These are phyloP conservation scores for Lachnum nothofagi DNA, from an alignment of 2,329 filamentous ascomycete species.

Conservation along the genomic window DNA sequence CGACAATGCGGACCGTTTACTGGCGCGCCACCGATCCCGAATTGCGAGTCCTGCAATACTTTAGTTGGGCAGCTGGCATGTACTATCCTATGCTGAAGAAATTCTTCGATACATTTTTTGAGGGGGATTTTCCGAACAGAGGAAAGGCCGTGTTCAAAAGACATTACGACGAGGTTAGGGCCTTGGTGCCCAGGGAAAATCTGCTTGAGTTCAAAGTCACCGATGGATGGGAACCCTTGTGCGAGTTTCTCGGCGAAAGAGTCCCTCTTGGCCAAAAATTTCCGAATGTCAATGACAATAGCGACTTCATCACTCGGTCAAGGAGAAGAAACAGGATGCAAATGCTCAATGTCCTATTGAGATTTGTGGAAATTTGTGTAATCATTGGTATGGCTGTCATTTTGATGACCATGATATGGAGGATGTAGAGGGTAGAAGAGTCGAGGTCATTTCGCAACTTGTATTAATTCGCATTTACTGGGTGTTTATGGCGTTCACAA, in stretches of 20 bases:
- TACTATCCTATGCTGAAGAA: slow-evolving; percentile 67
- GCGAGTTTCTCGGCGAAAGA: slow-evolving; percentile 37
- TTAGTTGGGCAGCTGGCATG: slow-evolving; percentile 61
- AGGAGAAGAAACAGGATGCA: slow-evolving; percentile 42
- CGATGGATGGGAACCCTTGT: slow-evolving; percentile 43
- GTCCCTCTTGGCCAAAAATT: slow-evolving; percentile 29
- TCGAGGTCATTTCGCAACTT: background rate
- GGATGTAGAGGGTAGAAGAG: background rate
- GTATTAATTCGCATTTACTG: background rate
- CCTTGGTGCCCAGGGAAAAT: slow-evolving; percentile 39
- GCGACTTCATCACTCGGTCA: slow-evolving; percentile 44
- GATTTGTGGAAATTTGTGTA: background rate
- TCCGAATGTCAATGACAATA: slow-evolving; percentile 45
- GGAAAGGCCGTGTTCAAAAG: slow-evolving; percentile 42
- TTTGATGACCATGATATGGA: slow-evolving; percentile 6
- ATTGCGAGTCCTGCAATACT: slow-evolving; percentile 48
- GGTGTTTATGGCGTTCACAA: too few species aligned
- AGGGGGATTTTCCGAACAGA: slow-evolving; percentile 59
- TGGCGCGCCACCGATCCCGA: slow-evolving; percentile 63
- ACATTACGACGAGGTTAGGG: slow-evolving; percentile 40
- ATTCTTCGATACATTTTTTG: slow-evolving; percentile 65
- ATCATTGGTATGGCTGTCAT: slow-evolving; percentile 25
- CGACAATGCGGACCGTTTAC: slow-evolving; percentile 62
- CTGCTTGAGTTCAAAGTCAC: slow-evolving; percentile 41
- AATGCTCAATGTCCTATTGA: slow-evolving; percentile 38